These are phyloP conservation scores for Paxillus rubicundulus DNA, from an alignment of 768 basidiomycete genomes.

Conservation along the genomic window DNA sequence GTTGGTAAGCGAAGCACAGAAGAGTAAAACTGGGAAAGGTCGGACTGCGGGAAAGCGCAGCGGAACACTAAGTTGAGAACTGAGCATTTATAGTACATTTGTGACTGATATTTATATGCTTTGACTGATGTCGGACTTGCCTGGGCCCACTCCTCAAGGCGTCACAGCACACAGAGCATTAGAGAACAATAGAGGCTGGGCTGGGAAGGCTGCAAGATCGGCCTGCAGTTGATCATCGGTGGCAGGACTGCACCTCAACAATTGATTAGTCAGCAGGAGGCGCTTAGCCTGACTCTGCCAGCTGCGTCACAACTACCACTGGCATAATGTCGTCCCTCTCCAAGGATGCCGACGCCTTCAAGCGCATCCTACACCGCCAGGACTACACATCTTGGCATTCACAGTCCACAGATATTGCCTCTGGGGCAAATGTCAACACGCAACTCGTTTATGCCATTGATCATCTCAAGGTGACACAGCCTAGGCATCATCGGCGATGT, in stretches of 20 bases:
- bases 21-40: conserved; percentile 66
- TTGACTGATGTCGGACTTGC: not conserved
- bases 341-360: conserved; percentile 72
- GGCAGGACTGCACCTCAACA: no score
- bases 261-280: no score
- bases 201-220: no score
- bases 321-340: conserved; percentile 61
- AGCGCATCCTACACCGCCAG: conserved; percentile 58
- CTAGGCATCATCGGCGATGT: conserved; percentile 1
- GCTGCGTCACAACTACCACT: no score
- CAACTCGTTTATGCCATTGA: conserved; percentile 84
- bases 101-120: not conserved
- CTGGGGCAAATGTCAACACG: conserved; percentile 79
- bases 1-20: conserved; percentile 89
- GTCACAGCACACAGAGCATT: not conserved
- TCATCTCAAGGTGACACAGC: conserved; percentile 63
- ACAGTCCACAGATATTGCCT: conserved; percentile 83
- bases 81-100: not conserved
- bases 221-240: no score
- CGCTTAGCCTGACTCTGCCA: no score
- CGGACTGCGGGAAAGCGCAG: conserved; percentile 46
- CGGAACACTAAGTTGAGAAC: conserved; percentile 40
- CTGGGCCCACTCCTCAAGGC: not conserved
- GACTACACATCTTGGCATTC: conserved; percentile 81
- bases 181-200: not conserved